Conservation (phyloP, 108 stramenopile genomes). For the Pseudonitzschia pungens region DNA sequence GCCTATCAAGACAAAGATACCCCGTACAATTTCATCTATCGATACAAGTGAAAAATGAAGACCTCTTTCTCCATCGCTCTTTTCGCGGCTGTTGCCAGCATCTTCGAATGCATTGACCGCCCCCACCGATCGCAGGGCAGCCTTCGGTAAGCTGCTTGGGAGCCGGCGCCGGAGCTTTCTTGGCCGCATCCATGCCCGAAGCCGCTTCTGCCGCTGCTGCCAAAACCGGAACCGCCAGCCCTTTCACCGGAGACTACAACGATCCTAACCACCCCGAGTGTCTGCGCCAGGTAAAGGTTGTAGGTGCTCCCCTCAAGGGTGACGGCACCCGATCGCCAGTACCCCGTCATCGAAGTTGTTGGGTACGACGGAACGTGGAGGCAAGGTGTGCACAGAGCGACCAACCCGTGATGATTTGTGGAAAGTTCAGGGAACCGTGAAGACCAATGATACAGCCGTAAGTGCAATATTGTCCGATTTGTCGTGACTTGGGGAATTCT, state of each 20-base stretch:
- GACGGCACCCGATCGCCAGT: slow-evolving; percentile 44
- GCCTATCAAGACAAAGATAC: no score
- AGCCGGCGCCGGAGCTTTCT: slow-evolving; percentile 26
- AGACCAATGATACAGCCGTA: slow-evolving; percentile 16
- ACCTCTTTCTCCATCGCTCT: slow-evolving; percentile 1
- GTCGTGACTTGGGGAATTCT: neutral
- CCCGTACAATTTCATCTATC: no score
- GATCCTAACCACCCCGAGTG: slow-evolving; percentile 52
- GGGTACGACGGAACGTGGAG: slow-evolving; percentile 50
- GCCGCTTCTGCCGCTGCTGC: slow-evolving; percentile 29
- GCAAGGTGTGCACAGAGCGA: slow-evolving; percentile 34
- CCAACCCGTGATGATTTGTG: slow-evolving; percentile 48
- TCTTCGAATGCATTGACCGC: slow-evolving; percentile 9
- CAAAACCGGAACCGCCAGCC: slow-evolving; percentile 31
- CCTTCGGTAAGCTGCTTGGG: slow-evolving; percentile 26
- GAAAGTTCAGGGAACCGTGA: slow-evolving; percentile 39
- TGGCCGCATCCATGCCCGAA: slow-evolving; percentile 2
- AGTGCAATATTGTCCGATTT: neutral
- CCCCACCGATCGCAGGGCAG: slow-evolving; percentile 16
- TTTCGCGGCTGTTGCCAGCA: neutral
- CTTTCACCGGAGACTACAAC: slow-evolving; percentile 48
- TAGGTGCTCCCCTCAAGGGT: slow-evolving; percentile 39
- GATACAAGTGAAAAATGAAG: slow-evolving; percentile 1
- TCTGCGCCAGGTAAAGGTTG: slow-evolving; percentile 45
- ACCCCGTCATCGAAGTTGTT: slow-evolving; percentile 38